Evolutionary conservation across 2,329 filamentous ascomycete species (phyloP), one percentile per base, ranked within the genome.

Genomic region (Plectosphaerella sp.): DNA sequence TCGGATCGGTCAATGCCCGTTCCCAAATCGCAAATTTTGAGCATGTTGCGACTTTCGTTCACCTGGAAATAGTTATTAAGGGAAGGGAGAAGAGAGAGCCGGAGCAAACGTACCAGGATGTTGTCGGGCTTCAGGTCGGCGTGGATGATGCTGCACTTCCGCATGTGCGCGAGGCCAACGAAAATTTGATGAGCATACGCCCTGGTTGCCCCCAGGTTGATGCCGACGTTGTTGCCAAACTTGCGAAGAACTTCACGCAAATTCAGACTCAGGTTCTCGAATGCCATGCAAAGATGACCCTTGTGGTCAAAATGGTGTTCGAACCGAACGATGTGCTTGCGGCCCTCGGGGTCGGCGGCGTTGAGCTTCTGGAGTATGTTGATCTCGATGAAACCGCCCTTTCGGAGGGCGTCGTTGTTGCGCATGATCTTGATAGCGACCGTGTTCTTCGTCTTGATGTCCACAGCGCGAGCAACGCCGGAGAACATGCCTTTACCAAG

Each of bases 51-150:
- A 54, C 78, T 84, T 59, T 96, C 90, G 61, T 93, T 94, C 59
- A 93, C 81, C 80, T 84, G 53, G 12, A 46, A 15, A 43, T 54
- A 57, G 65, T 70, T 54, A 72, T 59, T 52, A 47, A 28, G 8
- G 37, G 42, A n/a, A 18, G 37, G 37, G 15, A n/a, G 15, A 16
- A 14, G 37, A 41, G 37, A 41, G 37, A 5, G 3, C 14, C 6
- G 5, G n/a, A n/a, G 36, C 15, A 25, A 46, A 56, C 77, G 61
- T 67, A 87, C 91, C 62, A 99, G 75, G 52, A 99, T 93, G 62
- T 99, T 99, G 80, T 99, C 94, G 9, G 94, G 94, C 71, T 99
- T 99, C 61, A 99, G 71, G 76, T 99, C 94, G 14, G 93, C 92
- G 67, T 99, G 94, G 49, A 99, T 82, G 65, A 99, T 90, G 68